Percentiles rank a stretch among this genome's conserved stretches.
Evolutionary conservation across 345 rosid species (phyloP).

Genomic region (Gossypium thurberi): DNA sequence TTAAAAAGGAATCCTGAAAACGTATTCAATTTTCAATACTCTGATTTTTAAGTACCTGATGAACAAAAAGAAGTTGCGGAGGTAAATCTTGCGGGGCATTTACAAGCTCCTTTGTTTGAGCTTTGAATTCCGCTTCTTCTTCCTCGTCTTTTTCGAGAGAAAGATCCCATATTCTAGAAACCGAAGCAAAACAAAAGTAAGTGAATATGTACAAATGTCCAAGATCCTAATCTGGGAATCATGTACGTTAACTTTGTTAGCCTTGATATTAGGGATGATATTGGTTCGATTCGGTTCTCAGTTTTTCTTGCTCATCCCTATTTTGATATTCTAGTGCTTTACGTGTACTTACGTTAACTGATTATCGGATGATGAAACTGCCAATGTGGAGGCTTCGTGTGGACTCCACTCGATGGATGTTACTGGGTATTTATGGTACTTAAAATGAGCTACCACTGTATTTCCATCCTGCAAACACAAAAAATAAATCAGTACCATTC

Average conservation of each 20-base stretch:
- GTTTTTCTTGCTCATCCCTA: no score
- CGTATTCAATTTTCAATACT: slow-evolving; percentile 4
- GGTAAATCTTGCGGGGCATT: slow-evolving; percentile 81
- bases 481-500: no score
- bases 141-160: slow-evolving; percentile 92
- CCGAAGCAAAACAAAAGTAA: background rate
- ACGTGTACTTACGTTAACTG: slow-evolving; percentile 67
- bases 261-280: background rate
- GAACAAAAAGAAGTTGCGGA: slow-evolving; percentile 93
- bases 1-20: background rate
- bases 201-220: background rate
- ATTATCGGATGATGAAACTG: slow-evolving; percentile 82
- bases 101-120: slow-evolving; percentile 73
- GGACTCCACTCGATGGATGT: slow-evolving; percentile 98
- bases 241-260: background rate
- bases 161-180: slow-evolving; percentile 86
- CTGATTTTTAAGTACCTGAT: slow-evolving; percentile 53
- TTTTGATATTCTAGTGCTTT: background rate
- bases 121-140: slow-evolving; percentile 88
- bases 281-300: no score
- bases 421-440: slow-evolving; percentile 74
- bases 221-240: background rate
- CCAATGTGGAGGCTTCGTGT: slow-evolving; percentile 77
- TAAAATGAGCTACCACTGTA: slow-evolving; percentile 83
- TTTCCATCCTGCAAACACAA: slow-evolving; percentile 46